These are phyloP conservation scores for Vaccinium darrowii DNA, from an alignment of 148 eudicot species.

Conservation along the genomic window DNA sequence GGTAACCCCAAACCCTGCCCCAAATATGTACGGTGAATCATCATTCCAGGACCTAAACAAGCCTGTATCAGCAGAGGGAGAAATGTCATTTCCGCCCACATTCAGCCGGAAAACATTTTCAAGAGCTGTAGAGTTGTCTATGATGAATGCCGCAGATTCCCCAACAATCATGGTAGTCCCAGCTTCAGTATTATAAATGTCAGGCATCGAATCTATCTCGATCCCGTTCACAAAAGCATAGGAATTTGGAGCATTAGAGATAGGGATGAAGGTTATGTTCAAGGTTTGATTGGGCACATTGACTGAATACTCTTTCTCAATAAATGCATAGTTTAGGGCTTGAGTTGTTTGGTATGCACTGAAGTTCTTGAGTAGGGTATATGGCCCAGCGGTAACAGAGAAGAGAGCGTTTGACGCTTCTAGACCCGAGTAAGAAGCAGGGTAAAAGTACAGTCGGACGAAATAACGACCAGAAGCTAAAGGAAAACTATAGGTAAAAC, in stretches of 20 bases:
- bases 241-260: constrained; percentile 41
- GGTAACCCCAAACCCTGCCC: constrained; percentile 64
- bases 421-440: constrained; percentile 47
- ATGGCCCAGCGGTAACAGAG: constrained; percentile 52
- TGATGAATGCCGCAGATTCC: constrained; percentile 18
- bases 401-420: constrained; percentile 62
- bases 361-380: constrained; percentile 74
- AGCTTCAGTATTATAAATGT: constrained; percentile 44
- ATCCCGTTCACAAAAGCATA: constrained; percentile 89
- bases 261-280: constrained; percentile 67
- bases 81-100: constrained; percentile 83
- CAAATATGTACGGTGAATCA: constrained; percentile 60
- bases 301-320: constrained; percentile 66
- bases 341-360: constrained; percentile 67
- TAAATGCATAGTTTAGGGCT: constrained; percentile 62
- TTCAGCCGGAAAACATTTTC: constrained; percentile 71
- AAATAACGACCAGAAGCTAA: constrained; percentile 77
- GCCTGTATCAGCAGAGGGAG: constrained; percentile 75
- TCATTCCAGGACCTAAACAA: constrained; percentile 75
- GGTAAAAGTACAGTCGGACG: constrained; percentile 78
- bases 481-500: constrained; percentile 63
- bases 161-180: constrained; percentile 41
- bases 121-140: constrained; percentile 67
- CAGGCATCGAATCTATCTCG: constrained; percentile 81
- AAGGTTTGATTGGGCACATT: constrained; percentile 45